Conservation (phyloP, 176 grass and related monocot species). For the Oryza rufipogon region DNA sequence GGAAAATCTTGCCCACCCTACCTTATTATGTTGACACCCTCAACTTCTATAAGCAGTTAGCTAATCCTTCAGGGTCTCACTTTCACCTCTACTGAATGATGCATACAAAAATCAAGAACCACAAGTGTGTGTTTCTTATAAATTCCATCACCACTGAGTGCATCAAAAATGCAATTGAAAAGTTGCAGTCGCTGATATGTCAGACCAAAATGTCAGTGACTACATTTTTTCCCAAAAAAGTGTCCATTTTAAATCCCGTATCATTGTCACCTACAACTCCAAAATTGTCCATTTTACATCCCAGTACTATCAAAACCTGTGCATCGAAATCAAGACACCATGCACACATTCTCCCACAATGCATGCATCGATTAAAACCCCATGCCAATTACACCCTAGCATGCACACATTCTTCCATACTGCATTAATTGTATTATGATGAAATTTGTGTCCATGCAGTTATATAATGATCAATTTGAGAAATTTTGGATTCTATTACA, state of each 20-base stretch:
- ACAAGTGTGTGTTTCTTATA: background rate
- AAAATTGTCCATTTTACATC: background rate
- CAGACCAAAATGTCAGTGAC: background rate
- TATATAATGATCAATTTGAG: too few relatives aligned
- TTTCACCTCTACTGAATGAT: slow-evolving; percentile 1
- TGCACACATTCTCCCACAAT: too few relatives aligned
- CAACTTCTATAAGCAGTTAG: background rate
- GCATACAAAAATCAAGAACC: background rate
- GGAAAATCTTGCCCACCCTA: background rate
- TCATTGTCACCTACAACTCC: background rate
- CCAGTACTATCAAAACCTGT: background rate
- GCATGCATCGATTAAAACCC: too few relatives aligned
- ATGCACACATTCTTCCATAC: too few relatives aligned
- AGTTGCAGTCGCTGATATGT: background rate
- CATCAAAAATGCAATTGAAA: background rate
- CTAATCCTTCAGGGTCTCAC: background rate
- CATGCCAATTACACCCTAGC: too few relatives aligned
- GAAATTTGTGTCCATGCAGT: too few relatives aligned
- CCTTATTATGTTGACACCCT: background rate
- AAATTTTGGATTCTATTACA: too few relatives aligned
- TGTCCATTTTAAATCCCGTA: background rate
- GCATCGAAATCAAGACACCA: background rate
- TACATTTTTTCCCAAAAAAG: background rate
- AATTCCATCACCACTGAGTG: background rate
- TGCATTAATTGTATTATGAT: too few relatives aligned